A percentile compares a stretch with the other conserved stretches of the same genome.
Conservation (phyloP, 176 grass and related monocot species). For the Lolium perenne region DNA sequence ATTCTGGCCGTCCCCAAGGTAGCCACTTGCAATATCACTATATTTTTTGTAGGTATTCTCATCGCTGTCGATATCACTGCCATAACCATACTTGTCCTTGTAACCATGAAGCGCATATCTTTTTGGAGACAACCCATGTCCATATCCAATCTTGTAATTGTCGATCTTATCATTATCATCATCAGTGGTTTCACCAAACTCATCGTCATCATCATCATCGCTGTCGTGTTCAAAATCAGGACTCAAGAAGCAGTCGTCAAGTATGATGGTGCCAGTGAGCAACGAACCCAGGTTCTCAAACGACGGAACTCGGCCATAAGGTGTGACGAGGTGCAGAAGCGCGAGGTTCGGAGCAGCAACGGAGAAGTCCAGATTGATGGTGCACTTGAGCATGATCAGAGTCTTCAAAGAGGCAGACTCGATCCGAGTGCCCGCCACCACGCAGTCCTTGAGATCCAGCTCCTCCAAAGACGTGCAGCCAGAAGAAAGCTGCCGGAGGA, state of each 20-base stretch:
- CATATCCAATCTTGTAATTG: not conserved
- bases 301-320: conserved; percentile 6
- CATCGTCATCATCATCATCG: not conserved
- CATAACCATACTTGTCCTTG: conserved; percentile 17
- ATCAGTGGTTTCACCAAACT: not conserved
- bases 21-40: conserved; percentile 33
- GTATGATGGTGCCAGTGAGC: conserved; percentile 16
- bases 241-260: conserved; percentile 37
- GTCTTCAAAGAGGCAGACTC: conserved; percentile 32
- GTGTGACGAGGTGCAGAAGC: not conserved
- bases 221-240: not conserved
- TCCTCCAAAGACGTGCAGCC: conserved; percentile 27
- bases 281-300: conserved; percentile 22
- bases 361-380: not conserved
- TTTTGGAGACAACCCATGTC: not conserved
- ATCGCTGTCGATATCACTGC: conserved; percentile 40
- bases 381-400: conserved; percentile 28
- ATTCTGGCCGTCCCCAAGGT: not conserved
- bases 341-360: conserved; percentile 34
- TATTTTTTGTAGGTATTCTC: conserved; percentile 12
- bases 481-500: conserved; percentile 22
- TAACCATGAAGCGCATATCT: not conserved
- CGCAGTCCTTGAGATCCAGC: conserved; percentile 30
- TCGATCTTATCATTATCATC: not conserved
- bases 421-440: not conserved